Conservation (phyloP, 1,284 basidiomycete genomes). For the Tylopilus orsonianus region DNA sequence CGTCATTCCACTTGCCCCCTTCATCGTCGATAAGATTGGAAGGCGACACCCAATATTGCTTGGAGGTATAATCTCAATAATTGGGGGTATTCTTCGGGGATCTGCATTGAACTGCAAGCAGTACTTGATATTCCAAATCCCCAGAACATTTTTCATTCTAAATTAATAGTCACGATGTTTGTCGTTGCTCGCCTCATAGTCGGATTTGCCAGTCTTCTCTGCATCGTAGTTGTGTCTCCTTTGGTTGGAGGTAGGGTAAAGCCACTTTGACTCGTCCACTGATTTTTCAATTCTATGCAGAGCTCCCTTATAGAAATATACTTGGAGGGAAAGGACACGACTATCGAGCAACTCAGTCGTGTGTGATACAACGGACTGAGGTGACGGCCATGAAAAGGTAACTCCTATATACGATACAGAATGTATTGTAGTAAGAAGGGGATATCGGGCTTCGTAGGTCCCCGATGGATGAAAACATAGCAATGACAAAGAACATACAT, state of each 20-base stretch:
- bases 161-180: slow-evolving; percentile 18
- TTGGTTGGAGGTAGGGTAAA: slow-evolving; percentile 18
- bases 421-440: too few relatives aligned
- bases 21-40: slow-evolving; percentile 14
- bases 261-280: not conserved
- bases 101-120: slow-evolving; percentile 19
- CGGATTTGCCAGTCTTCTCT: slow-evolving; percentile 12
- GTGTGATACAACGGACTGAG: too few relatives aligned
- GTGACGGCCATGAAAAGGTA: too few relatives aligned
- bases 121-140: not conserved
- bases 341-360: too few relatives aligned
- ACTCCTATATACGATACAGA: too few relatives aligned
- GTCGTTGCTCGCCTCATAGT: slow-evolving; percentile 21
- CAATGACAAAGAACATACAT: too few relatives aligned
- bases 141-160: not conserved
- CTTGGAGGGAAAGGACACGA: too few relatives aligned
- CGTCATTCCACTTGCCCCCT: slow-evolving; percentile 16
- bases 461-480: too few relatives aligned
- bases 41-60: slow-evolving; percentile 23
- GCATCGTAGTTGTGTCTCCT: slow-evolving; percentile 15
- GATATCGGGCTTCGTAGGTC: too few relatives aligned
- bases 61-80: slow-evolving; percentile 12
- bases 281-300: slow-evolving; percentile 3
- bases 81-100: slow-evolving; percentile 19
- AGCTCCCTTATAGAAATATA: too few relatives aligned